Conservation (phyloP, 1,139 yeast species). For the Blastobotrys petasosporus region DNA sequence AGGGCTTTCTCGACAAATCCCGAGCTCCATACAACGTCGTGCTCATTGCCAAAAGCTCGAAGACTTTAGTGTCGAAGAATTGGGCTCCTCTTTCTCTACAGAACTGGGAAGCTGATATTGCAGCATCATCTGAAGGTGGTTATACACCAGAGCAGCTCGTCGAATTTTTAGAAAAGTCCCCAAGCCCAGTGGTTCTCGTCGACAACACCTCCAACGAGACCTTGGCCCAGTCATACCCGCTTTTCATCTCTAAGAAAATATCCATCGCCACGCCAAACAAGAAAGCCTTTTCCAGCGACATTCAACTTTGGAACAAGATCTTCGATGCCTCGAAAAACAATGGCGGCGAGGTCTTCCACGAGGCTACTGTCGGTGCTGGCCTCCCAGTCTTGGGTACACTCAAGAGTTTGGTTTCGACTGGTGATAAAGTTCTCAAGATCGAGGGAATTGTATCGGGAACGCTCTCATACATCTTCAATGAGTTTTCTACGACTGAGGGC, state of each 20-base stretch:
- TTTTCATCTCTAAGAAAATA: slow-evolving; percentile 67
- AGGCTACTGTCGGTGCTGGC: slow-evolving; percentile 99
- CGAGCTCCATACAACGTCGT: slow-evolving; percentile 58
- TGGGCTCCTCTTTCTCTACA: slow-evolving; percentile 63
- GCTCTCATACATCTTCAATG: slow-evolving; percentile 91
- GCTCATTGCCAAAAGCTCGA: slow-evolving; percentile 67
- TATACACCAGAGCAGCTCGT: slow-evolving; percentile 54
- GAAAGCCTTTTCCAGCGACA: slow-evolving; percentile 87
- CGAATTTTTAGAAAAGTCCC: slow-evolving; percentile 56
- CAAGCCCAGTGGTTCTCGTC: slow-evolving; percentile 72
- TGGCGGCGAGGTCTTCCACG: slow-evolving; percentile 88
- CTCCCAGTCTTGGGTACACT: slow-evolving; percentile 86
- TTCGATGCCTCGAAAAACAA: slow-evolving; percentile 44
- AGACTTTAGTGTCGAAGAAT: slow-evolving; percentile 61
- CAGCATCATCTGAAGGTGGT: slow-evolving; percentile 44
- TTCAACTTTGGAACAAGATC: slow-evolving; percentile 69
- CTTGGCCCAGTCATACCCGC: slow-evolving; percentile 72
- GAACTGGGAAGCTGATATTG: slow-evolving; percentile 46
- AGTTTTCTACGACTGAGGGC: slow-evolving; percentile 63
- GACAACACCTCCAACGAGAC: slow-evolving; percentile 88
- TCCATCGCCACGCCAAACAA: slow-evolving; percentile 97
- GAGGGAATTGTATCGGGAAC: slow-evolving; percentile 98
- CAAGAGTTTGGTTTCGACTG: slow-evolving; percentile 81
- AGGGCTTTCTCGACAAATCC: slow-evolving; percentile 38
- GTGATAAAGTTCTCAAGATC: slow-evolving; percentile 82